Evolutionary conservation across 140 eudicot species (phyloP).

Genomic region (Anethum foeniculum): DNA sequence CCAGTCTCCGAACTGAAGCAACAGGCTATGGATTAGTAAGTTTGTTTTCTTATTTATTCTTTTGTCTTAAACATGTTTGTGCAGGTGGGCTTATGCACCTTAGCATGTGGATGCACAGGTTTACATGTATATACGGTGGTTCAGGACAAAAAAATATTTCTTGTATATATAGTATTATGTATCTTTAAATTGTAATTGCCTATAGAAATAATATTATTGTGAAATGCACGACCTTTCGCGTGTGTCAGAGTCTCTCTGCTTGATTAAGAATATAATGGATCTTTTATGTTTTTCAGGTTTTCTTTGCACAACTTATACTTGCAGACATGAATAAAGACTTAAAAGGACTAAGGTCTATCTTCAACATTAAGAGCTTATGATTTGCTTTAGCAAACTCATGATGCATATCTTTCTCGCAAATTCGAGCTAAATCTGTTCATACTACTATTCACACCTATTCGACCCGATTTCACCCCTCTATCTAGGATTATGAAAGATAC

Average conservation of each 20-base stretch:
- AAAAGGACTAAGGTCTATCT: constrained; percentile 80
- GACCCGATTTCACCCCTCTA: neutral
- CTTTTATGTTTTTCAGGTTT: constrained; percentile 56
- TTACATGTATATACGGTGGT: neutral
- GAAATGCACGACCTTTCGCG: neutral
- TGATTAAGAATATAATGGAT: constrained; percentile 6
- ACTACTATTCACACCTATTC: too few relatives aligned
- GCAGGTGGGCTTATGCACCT: neutral
- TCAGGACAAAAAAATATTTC: neutral
- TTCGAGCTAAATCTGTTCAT: too few relatives aligned
- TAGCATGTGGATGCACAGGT: neutral
- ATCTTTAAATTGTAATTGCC: neutral
- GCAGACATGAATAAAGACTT: constrained; percentile 93
- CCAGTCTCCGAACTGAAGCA: constrained; percentile 95
- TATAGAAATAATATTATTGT: neutral
- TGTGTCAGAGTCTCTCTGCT: neutral
- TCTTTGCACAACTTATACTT: constrained; percentile 87
- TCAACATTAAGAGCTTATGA: constrained; percentile 14
- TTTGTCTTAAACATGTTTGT: neutral
- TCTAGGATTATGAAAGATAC: neutral
- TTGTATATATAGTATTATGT: neutral
- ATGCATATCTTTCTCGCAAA: neutral
- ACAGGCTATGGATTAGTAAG: constrained; percentile 94
- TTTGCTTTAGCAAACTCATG: neutral
- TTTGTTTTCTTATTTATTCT: neutral